Base-by-base conservation (phyloP, 176 grass and related monocot genomes). In the Bolboschoenus planiculmis region DNA sequence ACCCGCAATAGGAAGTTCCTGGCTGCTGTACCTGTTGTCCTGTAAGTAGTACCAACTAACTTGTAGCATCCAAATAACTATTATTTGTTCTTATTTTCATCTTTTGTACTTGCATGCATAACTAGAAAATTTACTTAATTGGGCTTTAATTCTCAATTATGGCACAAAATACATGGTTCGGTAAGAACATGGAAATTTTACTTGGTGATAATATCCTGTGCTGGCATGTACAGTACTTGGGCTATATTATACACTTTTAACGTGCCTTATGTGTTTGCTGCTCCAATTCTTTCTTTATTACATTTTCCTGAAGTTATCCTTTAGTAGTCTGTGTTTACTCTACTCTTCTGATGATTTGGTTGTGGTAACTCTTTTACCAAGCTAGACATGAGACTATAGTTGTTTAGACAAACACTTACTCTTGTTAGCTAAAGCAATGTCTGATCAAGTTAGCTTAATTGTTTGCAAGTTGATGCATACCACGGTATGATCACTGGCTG, bases 1-100 rank as follows among this genome's bases (percentile, higher is more conserved):
- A 85, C 84, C 47, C 84, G 75, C 27, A 85, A 85, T 53, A 80
- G 84, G 84, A 85, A 85, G 46, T 85, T 85, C 77, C 35, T 85
- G 72, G 80, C 84, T 40, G 75, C 35, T 14, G 84, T 85, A 43
- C 84, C 84, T 80, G 74, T 85, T 40, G 84, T 85, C 42, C 58
- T 85, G 84, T 85, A 85, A 85, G 84, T 62, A 53, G 50, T 78
- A 27, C 26, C 35, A 63, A 56, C 42, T 74, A 42, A 51, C 35
- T 4, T 36, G 31, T 39, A 36, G 29, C 50, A n/a, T 42, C 18
- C 15, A 36, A 70, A 21, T 53, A 30, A 50, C 16, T 27, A 74
- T 48, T 9, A 1, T 16, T 74, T 29, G 40, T 48, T 74, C 40
- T 50, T 50, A 31, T 50, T 75, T 50, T 75, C 21, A 29, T 16